Evolutionary conservation across 2,329 filamentous ascomycete genomes (phyloP).

Genomic region (Aspergillus clavatus): DNA sequence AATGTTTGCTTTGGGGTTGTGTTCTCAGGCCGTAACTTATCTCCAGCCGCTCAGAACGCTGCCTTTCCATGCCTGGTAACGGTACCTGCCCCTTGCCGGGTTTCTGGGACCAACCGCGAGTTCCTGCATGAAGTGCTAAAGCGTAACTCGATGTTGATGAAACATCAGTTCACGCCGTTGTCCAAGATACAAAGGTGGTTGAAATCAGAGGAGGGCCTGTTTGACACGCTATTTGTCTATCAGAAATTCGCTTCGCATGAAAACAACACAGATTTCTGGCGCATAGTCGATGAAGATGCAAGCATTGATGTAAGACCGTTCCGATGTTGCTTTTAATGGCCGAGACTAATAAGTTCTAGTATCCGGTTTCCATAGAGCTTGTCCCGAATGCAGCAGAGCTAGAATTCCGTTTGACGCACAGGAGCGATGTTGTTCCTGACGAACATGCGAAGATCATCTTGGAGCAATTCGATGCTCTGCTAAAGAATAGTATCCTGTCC

Average conservation of each 20-base stretch:
- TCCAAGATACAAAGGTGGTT: conserved; percentile 68
- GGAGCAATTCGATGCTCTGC: conserved; percentile 63
- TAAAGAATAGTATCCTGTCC: conserved; percentile 55
- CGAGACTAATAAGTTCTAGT: conserved; percentile 39
- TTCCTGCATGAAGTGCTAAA: conserved; percentile 61
- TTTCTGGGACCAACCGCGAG: conserved; percentile 50
- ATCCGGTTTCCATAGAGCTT: conserved; percentile 74
- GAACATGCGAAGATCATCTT: conserved; percentile 66
- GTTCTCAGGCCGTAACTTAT: conserved; percentile 65
- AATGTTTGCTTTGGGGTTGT: conserved; percentile 74
- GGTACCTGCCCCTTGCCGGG: conserved; percentile 63
- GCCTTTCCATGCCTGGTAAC: conserved; percentile 80
- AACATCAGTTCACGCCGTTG: conserved; percentile 68
- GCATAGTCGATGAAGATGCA: conserved; percentile 59
- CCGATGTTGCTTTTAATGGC: background rate
- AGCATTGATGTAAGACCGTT: conserved; percentile 54
- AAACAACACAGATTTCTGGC: conserved; percentile 48
- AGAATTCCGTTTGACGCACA: conserved; percentile 62
- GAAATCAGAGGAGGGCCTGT: conserved; percentile 60
- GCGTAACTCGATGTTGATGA: conserved; percentile 60
- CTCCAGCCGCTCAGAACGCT: conserved; percentile 53
- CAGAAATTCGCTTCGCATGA: conserved; percentile 53
- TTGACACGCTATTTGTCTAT: conserved; percentile 82
- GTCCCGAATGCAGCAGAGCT: conserved; percentile 54
- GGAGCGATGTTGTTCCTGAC: conserved; percentile 58